Evolutionary conservation across 768 basidiomycete genomes (phyloP).

Genomic region (Leccinellum albellum): DNA sequence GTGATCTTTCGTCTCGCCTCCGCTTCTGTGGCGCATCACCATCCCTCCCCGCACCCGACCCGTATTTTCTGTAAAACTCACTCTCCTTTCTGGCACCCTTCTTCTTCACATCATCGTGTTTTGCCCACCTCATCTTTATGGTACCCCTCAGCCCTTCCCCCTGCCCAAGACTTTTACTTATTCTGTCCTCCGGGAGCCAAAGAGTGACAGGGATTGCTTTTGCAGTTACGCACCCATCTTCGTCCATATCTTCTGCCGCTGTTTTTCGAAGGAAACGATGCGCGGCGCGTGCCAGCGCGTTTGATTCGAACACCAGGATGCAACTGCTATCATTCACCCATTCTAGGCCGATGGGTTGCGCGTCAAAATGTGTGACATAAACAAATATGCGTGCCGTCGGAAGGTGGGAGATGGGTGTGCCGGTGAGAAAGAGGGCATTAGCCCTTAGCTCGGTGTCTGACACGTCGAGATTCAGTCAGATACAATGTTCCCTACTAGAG

Average conservation of each 20-base stretch:
- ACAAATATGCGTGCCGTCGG: constrained; percentile 77
- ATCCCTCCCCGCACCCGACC: constrained; percentile 60
- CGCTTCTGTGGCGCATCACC: constrained; percentile 36
- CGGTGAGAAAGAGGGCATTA: constrained; percentile 71
- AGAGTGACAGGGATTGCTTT: constrained; percentile 67
- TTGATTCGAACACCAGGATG: constrained; percentile 68
- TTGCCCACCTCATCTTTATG: constrained; percentile 77
- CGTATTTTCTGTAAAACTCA: constrained; percentile 77
- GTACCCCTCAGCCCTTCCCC: constrained; percentile 63
- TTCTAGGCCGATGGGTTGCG: constrained; percentile 71
- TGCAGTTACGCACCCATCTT: constrained; percentile 57
- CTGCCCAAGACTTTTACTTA: constrained; percentile 66
- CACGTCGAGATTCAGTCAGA: not conserved
- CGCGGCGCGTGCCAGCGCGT: constrained; percentile 49
- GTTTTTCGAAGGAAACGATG: constrained; percentile 51
- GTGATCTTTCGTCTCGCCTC: constrained; percentile 33
- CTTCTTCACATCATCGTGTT: constrained; percentile 69
- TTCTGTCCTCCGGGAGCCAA: constrained; percentile 79
- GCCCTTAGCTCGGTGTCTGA: constrained; percentile 48
- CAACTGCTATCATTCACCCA: constrained; percentile 87
- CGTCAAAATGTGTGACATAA: constrained; percentile 76
- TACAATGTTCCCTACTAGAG: constrained; percentile 9
- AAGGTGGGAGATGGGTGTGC: constrained; percentile 68
- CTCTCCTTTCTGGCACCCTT: constrained; percentile 69
- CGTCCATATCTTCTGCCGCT: constrained; percentile 45